Evolutionary conservation across 2,329 filamentous ascomycete genomes (phyloP), one percentile per base, ranked within the genome.

Genomic region (Claviceps africana): DNA sequence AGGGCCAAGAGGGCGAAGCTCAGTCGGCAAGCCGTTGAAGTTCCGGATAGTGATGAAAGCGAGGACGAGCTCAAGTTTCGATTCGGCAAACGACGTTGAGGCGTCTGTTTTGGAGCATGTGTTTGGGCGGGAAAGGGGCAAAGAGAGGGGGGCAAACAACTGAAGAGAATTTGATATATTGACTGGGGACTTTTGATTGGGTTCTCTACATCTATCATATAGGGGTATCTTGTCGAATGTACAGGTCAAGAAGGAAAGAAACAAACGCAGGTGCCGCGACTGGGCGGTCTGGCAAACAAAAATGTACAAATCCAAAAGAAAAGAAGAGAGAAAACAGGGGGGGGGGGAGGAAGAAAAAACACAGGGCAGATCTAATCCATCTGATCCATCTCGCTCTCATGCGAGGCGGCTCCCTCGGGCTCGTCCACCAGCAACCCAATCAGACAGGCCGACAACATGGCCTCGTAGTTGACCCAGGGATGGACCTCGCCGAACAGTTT

Each of bases 401-500:
- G 66, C 31, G 44, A 40, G 1, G 51, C 68, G 62, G 50, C 68
- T 62, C 39, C 63, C 75, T 63, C 63, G 0, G 64, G 61, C 61
- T 85, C 82, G 0, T 77, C 75, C 6, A 85, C 81, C 51, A 81
- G 66, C 49, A 85, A 69, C 1, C 82, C 82, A 17, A 86, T 68
- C 54, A 85, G 64, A 61, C 81, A 85, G 5, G 74, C 74, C 30
- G 74, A 68, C 54, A 86, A 64, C 82, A 86, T 86, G 2, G 78
- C 79, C 67, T 85, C 82, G 61, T 81, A 84, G 64, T 85, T 86
- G 28, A 86, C 82, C 82, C 82, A 86, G 2, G 81, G 78, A 62
- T 86, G 82, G 9, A 84, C 72, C 67, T 85, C 79, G 9, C 75
- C 78, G 65, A 85, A 86, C 53, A 86, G 60, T 62, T 72, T 73